Percentiles rank a stretch among this genome's conserved stretches.
phyloP scores from a whole-genome alignment of 768 basidiomycete species.

The Tremella mesenterica region DNA sequence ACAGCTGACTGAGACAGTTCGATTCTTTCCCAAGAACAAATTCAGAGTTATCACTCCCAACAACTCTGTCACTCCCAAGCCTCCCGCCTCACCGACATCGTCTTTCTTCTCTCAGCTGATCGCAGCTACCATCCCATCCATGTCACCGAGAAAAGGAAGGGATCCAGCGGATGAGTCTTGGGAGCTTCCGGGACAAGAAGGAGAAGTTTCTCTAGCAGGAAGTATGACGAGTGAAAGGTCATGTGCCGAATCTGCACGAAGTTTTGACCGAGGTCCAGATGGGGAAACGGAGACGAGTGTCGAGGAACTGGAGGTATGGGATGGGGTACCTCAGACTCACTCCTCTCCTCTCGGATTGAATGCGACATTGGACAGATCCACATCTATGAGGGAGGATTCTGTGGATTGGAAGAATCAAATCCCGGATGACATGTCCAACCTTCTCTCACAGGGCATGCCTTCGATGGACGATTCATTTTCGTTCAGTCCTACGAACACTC shows the following conservation, averaged over 20 bases:
- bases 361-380: slow-evolving; percentile 3
- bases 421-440: slow-evolving; percentile 35
- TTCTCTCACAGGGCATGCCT: slow-evolving; percentile 21
- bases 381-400: background rate
- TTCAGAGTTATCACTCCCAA: slow-evolving; percentile 39
- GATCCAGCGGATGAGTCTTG: slow-evolving; percentile 25
- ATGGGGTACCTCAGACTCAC: slow-evolving; percentile 23
- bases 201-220: slow-evolving; percentile 32
- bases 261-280: slow-evolving; percentile 9
- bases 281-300: slow-evolving; percentile 2
- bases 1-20: slow-evolving; percentile 19
- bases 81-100: slow-evolving; percentile 19
- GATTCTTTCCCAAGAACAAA: slow-evolving; percentile 40
- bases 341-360: slow-evolving; percentile 26
- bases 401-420: slow-evolving; percentile 3
- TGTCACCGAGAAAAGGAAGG: slow-evolving; percentile 20
- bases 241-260: no score
- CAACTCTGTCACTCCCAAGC: slow-evolving; percentile 11
- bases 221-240: no score
- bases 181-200: slow-evolving; percentile 38
- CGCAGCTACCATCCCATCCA: slow-evolving; percentile 27
- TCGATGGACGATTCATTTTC: background rate
- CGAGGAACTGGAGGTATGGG: slow-evolving; percentile 22
- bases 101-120: slow-evolving; percentile 35
- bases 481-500: background rate